phyloP scores from a whole-genome alignment of 2,329 filamentous ascomycete genomes.

The Colletotrichum sansevieriae region DNA sequence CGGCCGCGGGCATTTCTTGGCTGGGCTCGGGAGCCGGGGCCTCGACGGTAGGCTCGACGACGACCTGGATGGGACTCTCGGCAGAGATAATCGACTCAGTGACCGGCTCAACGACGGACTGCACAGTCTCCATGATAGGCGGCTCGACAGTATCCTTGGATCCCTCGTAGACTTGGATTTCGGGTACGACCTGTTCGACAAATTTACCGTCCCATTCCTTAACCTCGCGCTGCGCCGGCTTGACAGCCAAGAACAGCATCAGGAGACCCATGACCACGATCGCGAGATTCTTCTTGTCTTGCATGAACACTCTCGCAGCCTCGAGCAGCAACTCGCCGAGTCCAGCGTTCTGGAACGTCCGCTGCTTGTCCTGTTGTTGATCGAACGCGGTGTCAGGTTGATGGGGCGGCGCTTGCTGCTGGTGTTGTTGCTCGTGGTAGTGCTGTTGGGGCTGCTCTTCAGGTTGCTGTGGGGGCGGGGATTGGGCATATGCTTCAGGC shows the following conservation, averaged over 20 bases:
- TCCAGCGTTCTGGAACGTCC: constrained; percentile 57
- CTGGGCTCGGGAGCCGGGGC: not conserved
- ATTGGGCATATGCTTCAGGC: constrained; percentile 4
- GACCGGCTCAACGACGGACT: constrained; percentile 11
- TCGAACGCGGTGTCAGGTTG: constrained; percentile 48
- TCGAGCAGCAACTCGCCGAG: constrained; percentile 68
- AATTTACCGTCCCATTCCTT: constrained; percentile 45
- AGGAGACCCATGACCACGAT: constrained; percentile 67
- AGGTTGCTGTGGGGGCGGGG: constrained; percentile 8
- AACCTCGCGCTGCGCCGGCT: constrained; percentile 45
- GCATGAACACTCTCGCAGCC: constrained; percentile 65
- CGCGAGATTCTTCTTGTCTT: constrained; percentile 71
- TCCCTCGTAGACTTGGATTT: constrained; percentile 4
- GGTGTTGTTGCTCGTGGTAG: constrained; percentile 44
- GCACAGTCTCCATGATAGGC: constrained; percentile 15
- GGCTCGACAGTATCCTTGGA: constrained; percentile 19
- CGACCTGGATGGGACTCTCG: not conserved
- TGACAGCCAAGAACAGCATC: constrained; percentile 63
- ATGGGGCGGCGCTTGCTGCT: constrained; percentile 44
- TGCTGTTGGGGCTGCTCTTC: constrained; percentile 23
- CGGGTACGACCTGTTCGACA: constrained; percentile 41
- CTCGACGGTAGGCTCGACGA: not conserved
- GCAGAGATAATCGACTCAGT: not conserved
- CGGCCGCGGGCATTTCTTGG: not conserved
- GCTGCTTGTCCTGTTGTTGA: constrained; percentile 42